Conservation (phyloP, 148 eudicot species). For the Oxyria digyna region DNA sequence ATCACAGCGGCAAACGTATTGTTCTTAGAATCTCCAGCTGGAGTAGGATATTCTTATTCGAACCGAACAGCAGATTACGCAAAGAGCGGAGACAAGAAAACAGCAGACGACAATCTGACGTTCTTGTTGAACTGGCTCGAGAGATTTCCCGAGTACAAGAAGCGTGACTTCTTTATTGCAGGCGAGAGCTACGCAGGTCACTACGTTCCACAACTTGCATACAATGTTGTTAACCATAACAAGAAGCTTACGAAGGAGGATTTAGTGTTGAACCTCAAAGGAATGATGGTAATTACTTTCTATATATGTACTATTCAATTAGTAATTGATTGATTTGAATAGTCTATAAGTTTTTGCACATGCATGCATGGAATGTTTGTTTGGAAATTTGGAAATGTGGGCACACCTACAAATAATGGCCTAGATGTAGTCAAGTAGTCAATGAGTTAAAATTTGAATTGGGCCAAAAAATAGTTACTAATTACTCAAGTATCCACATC, state of each 20-base stretch:
- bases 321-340: background rate
- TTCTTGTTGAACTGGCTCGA: slow-evolving; percentile 12
- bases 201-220: slow-evolving; percentile 12
- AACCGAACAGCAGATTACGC: background rate
- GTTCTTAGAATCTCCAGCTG: slow-evolving; percentile 10
- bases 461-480: too few species aligned
- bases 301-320: background rate
- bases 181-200: slow-evolving; percentile 15
- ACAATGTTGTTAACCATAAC: background rate
- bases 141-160: slow-evolving; percentile 13
- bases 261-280: slow-evolving; percentile 1
- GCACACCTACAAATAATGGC: background rate
- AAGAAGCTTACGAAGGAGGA: background rate
- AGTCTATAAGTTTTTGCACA: background rate
- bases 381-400: background rate
- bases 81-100: background rate
- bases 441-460: background rate
- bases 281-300: slow-evolving; percentile 4
- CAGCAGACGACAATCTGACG: slow-evolving; percentile 4
- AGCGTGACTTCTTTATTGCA: slow-evolving; percentile 8
- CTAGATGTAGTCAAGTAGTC: background rate
- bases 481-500: too few species aligned
- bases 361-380: background rate
- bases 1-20: slow-evolving; percentile 11
- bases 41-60: slow-evolving; percentile 12